Evolutionary conservation across 441 rosid species (phyloP).

Genomic region (Dalechampia spathulata): DNA sequence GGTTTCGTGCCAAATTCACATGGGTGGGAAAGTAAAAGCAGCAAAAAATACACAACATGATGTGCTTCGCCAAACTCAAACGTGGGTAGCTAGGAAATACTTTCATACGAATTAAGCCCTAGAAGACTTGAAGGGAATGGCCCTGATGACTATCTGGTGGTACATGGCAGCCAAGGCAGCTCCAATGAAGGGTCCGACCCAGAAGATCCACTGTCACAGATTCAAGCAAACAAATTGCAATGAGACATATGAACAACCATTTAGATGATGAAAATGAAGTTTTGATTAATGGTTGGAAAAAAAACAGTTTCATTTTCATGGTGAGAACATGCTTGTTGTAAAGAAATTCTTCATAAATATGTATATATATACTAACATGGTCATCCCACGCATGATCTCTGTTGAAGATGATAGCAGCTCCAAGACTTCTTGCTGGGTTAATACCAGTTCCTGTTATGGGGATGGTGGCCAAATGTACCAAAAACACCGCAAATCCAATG

Average conservation of each 20-base stretch:
- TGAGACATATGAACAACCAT: not conserved
- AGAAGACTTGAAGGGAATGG: conserved; percentile 83
- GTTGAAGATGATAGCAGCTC: conserved; percentile 79
- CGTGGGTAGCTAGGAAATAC: not conserved
- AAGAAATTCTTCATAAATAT: too few relatives aligned
- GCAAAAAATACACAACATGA: too few relatives aligned
- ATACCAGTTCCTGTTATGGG: conserved; percentile 87
- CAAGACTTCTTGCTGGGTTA: conserved; percentile 88
- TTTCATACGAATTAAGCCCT: conserved; percentile 28
- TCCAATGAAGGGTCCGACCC: conserved; percentile 94
- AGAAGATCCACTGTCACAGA: conserved; percentile 75
- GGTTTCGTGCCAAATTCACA: too few relatives aligned
- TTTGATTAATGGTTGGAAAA: too few relatives aligned
- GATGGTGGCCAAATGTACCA: conserved; percentile 87
- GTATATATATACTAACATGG: conserved; percentile 41
- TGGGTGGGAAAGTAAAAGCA: not conserved
- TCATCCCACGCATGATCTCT: conserved; percentile 64
- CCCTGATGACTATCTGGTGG: conserved; percentile 84
- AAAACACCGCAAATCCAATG: conserved; percentile 81
- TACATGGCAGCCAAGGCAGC: conserved; percentile 89
- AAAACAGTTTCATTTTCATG: too few relatives aligned
- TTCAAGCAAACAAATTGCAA: not conserved
- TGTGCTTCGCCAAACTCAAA: not conserved
- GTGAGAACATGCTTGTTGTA: too few relatives aligned
- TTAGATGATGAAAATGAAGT: too few relatives aligned